A percentile compares a stretch with the other conserved stretches of the same genome.
These are phyloP conservation scores for Colletotrichum sublineola DNA, from an alignment of 2,329 filamentous ascomycete species.

Conservation along the genomic window DNA sequence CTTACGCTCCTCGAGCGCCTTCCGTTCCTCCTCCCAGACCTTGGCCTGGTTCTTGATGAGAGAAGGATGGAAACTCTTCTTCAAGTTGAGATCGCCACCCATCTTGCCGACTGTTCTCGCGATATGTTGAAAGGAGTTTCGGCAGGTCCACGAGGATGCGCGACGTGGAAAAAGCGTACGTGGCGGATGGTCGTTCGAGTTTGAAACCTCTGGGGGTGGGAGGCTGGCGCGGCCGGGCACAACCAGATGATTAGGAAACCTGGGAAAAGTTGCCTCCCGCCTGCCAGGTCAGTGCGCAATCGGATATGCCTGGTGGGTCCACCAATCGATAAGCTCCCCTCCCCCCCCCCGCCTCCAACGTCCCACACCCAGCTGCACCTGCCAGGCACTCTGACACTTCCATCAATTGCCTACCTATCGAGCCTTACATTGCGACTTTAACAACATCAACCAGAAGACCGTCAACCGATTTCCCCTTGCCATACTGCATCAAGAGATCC, in stretches of 20 bases:
- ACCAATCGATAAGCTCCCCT: conserved; percentile 42
- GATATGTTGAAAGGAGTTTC: not conserved
- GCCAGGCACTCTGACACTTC: conserved; percentile 8
- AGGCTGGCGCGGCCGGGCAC: not conserved
- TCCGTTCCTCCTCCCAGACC: conserved; percentile 93
- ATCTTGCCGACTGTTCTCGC: conserved; percentile 65
- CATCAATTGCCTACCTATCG: not conserved
- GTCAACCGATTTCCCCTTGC: not conserved
- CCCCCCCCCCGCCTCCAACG: conserved; percentile 31
- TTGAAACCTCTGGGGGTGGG: not conserved
- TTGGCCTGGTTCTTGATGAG: conserved; percentile 90
- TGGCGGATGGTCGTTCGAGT: not conserved
- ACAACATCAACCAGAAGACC: not conserved
- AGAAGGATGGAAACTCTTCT: conserved; percentile 94
- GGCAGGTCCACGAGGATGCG: not conserved
- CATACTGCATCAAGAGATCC: not conserved
- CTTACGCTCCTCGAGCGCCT: conserved; percentile 94
- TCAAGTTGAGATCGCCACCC: conserved; percentile 95
- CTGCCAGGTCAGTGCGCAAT: conserved; percentile 25
- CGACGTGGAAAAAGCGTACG: not conserved
- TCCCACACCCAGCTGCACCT: conserved; percentile 23
- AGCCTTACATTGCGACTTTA: conserved; percentile 5
- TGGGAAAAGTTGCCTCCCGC: conserved; percentile 34
- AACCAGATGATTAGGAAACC: not conserved
- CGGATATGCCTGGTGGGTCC: conserved; percentile 10